Base-by-base conservation (phyloP, 2,329 filamentous ascomycete species). In the Diaporthe amygdali region DNA sequence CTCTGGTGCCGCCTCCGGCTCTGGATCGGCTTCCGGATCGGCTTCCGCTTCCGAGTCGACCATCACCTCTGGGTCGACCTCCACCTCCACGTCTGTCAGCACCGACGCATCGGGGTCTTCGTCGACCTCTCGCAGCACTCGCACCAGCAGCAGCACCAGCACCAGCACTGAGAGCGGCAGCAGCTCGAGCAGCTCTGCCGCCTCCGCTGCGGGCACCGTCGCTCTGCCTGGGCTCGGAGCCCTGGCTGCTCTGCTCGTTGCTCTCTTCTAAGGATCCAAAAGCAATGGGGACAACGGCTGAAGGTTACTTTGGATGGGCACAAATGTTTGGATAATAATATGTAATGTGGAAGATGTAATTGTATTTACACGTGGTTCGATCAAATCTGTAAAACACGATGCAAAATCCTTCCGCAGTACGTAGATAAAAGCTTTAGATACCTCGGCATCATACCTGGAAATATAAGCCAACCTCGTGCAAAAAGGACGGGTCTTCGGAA, bases 331-430 rank as follows among this genome's bases (percentile, higher is more conserved):
- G 63, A 66, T 66, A 32, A 22, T 66, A 66, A 52, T 54, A 44
- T 66, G 47, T 66, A 52, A 54, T 66, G 63, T 51, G 47, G 47
- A 49, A 37, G 59, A 64, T 20, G 59, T 66, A 54, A 54, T 44
- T 54, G 63, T 66, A 66, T 64, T 49, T 7, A 49, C 44, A 22
- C 12, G 14, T 49, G 59, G 41, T n/a, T 49, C 30, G 30, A 27
- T 34, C 59, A 63, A 17, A 25, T 2, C 47, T 63, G 59, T 64
- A 64, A 41, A 64, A 49, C 59, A 64, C 30, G 44, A 49, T 37
- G 44, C 30, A 37, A 49, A 34, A 20, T 7, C 6, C 44, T 25
- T 49, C 30, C 59, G 44, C 44, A 49, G 20, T 49, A 49, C 5
- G 59, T 46, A 49, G 44, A 4, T 37, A 37, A 64, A 49, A 32